phyloP scores from a whole-genome alignment of 305 asterid genomes.

The Fraxinus greggii region DNA sequence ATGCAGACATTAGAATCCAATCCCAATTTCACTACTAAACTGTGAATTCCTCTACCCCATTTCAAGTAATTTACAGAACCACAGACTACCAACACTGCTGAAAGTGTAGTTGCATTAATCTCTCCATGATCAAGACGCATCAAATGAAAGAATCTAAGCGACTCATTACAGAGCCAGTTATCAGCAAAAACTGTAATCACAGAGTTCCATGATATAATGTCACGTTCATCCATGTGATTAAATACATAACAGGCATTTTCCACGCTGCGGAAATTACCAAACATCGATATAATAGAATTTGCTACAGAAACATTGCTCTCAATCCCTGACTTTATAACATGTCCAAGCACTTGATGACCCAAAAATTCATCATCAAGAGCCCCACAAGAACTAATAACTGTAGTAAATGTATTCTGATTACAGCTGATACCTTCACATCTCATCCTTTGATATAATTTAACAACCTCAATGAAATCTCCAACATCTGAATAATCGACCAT shows the following conservation, averaged over 20 bases:
- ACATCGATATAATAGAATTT: conserved; percentile 66
- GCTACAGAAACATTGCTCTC: conserved; percentile 62
- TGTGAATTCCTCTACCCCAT: conserved; percentile 77
- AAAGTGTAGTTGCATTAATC: conserved; percentile 61
- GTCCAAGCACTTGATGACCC: conserved; percentile 75
- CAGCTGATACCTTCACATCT: conserved; percentile 48
- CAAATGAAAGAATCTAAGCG: conserved; percentile 47
- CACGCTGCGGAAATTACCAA: conserved; percentile 49
- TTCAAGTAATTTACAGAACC: conserved; percentile 47
- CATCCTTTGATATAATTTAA: conserved; percentile 55
- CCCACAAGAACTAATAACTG: conserved; percentile 65
- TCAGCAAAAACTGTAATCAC: conserved; percentile 61
- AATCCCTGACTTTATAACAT: conserved; percentile 66
- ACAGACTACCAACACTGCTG: conserved; percentile 54
- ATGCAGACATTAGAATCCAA: conserved; percentile 52
- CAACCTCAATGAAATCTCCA: conserved; percentile 46
- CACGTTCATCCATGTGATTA: conserved; percentile 50
- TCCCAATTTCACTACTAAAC: conserved; percentile 69
- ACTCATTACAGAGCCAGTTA: conserved; percentile 44
- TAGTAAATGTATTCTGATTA: conserved; percentile 68
- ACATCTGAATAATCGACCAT: conserved; percentile 63
- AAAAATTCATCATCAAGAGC: conserved; percentile 68
- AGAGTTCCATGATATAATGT: conserved; percentile 86
- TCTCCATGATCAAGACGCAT: conserved; percentile 64
- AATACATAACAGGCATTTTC: conserved; percentile 54